Conservation (phyloP, 1,284 basidiomycete species). For the Gymnopus androsaceus region DNA sequence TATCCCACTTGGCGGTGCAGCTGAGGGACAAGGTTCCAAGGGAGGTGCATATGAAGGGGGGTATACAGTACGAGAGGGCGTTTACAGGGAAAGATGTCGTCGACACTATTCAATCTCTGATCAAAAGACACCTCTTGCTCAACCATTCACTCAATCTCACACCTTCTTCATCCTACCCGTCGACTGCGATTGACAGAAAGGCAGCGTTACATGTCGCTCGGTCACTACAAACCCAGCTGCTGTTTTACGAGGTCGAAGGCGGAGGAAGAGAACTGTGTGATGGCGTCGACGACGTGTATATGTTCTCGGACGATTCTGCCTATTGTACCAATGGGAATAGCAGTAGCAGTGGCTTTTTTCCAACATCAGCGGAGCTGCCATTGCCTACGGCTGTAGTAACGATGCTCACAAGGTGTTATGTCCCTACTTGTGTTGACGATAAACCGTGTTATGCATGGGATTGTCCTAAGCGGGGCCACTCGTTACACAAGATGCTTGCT, state of each 20-base stretch:
- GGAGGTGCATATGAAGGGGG: constrained; percentile 87
- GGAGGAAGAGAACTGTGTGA: constrained; percentile 83
- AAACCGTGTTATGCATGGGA: constrained; percentile 70
- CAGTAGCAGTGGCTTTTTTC: background rate
- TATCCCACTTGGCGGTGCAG: constrained; percentile 88
- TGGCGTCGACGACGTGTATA: constrained; percentile 93
- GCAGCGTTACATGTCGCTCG: constrained; percentile 87
- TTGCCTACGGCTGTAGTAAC: constrained; percentile 85
- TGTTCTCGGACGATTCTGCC: constrained; percentile 83
- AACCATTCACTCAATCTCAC: constrained; percentile 65
- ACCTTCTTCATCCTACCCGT: constrained; percentile 34
- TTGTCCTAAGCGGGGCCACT: constrained; percentile 67
- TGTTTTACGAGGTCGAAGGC: constrained; percentile 98
- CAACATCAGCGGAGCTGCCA: background rate
- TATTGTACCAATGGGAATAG: background rate
- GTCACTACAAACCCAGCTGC: constrained; percentile 88
- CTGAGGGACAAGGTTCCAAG: constrained; percentile 85
- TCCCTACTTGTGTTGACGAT: constrained; percentile 77
- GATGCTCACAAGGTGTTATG: constrained; percentile 81
- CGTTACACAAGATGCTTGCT: constrained; percentile 6
- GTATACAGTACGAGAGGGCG: constrained; percentile 82
- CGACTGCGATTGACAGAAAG: constrained; percentile 54
- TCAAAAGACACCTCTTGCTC: constrained; percentile 67
- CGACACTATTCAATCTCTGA: constrained; percentile 79
- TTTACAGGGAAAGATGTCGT: constrained; percentile 94